A percentile compares a stretch with the other conserved stretches of the same genome.
phyloP scores from a whole-genome alignment of 768 basidiomycete species.

The Cyathus striatus region DNA sequence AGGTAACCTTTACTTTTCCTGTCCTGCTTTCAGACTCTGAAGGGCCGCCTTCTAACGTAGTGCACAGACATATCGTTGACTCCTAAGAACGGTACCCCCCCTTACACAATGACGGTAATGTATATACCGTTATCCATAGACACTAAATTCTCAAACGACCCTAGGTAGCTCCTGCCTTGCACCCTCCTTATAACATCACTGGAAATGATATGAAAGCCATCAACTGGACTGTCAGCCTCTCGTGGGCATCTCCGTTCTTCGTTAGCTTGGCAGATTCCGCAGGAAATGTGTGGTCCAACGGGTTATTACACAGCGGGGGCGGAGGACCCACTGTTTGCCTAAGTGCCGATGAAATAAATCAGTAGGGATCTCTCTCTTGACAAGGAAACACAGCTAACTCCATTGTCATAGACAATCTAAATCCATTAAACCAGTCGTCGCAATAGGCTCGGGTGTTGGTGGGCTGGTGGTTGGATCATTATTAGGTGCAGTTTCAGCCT shows the following conservation, averaged over 20 bases:
- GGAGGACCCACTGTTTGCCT: conserved; percentile 36
- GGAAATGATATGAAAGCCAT: conserved; percentile 32
- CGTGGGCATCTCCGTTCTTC: conserved; percentile 53
- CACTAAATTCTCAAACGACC: too few relatives aligned
- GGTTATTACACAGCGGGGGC: conserved; percentile 52
- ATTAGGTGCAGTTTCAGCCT: conserved; percentile 24
- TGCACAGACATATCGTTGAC: conserved; percentile 53
- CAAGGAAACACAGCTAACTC: neutral
- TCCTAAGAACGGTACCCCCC: conserved; percentile 54
- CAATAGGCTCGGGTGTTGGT: conserved; percentile 32
- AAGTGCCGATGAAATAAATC: conserved; percentile 15
- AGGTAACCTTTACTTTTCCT: conserved; percentile 25
- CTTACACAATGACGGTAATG: conserved; percentile 52
- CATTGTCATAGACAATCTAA: neutral
- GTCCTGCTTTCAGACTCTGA: neutral
- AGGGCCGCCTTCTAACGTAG: conserved; percentile 18
- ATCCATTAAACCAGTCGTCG: conserved; percentile 14
- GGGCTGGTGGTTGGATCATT: conserved; percentile 32
- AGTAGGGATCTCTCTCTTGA: conserved; percentile 11
- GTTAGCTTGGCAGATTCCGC: conserved; percentile 46
- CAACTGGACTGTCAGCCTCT: conserved; percentile 54
- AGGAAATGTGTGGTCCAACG: conserved; percentile 50
- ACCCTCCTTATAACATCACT: conserved; percentile 57
- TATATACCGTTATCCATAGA: too few relatives aligned
- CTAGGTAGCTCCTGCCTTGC: conserved; percentile 55